Conservation (phyloP, 441 rosid genomes). For the Gossypium davidsonii region DNA sequence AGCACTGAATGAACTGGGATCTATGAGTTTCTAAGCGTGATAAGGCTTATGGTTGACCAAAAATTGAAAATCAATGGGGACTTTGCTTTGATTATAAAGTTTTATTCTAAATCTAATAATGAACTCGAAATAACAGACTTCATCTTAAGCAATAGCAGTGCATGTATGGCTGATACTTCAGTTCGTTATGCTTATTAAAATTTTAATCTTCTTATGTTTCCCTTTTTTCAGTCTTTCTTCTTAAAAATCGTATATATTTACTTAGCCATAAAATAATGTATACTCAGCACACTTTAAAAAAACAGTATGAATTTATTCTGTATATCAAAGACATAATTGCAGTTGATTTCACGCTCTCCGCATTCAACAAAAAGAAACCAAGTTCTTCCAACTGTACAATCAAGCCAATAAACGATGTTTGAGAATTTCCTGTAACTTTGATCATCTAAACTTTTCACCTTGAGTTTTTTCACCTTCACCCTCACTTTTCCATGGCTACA, state of each 20-base stretch:
- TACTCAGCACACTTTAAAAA: background rate
- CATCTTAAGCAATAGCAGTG: background rate
- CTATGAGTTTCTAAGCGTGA: background rate
- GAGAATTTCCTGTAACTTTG: constrained; percentile 2
- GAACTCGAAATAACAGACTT: background rate
- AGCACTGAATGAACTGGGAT: background rate
- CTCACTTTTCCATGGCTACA: background rate
- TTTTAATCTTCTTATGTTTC: background rate
- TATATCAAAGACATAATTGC: background rate
- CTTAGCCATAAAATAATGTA: background rate
- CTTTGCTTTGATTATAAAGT: background rate
- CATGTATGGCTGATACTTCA: background rate
- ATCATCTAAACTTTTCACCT: background rate
- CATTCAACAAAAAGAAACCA: background rate
- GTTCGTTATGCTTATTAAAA: background rate
- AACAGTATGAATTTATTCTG: background rate
- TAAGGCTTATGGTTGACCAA: background rate
- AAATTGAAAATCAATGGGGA: background rate
- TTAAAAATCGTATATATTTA: background rate
- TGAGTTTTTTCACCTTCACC: background rate
- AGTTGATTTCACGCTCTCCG: background rate
- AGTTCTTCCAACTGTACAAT: background rate
- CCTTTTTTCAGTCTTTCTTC: background rate
- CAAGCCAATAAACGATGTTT: constrained; percentile 1
- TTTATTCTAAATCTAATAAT: background rate